These are phyloP conservation scores for Petrea volubilis DNA, from an alignment of 257 asterid genomes.

Conservation along the genomic window DNA sequence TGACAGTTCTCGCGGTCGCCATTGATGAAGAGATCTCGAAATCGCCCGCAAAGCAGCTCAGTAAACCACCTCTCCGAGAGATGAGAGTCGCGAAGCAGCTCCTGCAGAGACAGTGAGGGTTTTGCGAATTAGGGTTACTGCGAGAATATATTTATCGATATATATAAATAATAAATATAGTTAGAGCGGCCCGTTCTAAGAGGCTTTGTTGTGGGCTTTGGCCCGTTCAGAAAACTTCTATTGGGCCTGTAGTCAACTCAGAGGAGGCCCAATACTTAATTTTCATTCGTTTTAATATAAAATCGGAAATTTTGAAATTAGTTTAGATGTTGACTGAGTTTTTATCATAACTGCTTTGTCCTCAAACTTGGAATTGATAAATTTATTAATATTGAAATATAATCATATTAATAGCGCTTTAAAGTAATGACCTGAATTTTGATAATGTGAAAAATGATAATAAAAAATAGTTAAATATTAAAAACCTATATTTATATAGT, in stretches of 20 bases:
- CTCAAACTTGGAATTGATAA: too few species aligned
- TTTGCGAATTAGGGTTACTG: constrained; percentile 4
- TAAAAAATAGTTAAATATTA: too few species aligned
- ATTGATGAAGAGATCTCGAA: constrained; percentile 39
- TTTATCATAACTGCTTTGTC: too few species aligned
- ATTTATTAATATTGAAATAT: too few species aligned
- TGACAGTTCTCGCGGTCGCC: constrained; percentile 79
- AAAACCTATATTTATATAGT: too few species aligned
- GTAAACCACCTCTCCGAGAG: constrained; percentile 17
- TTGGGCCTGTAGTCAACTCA: background rate
- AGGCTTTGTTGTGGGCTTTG: background rate
- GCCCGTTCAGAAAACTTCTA: background rate
- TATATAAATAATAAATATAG: too few species aligned
- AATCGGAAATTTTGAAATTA: too few species aligned
- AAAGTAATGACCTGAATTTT: too few species aligned
- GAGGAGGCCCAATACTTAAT: background rate
- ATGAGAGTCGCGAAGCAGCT: constrained; percentile 2
- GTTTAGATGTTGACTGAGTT: too few species aligned
- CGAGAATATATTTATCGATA: background rate
- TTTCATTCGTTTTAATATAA: background rate
- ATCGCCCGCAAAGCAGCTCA: constrained; percentile 26
- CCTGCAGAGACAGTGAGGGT: constrained; percentile 37
- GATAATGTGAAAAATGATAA: too few species aligned
- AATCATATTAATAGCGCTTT: too few species aligned
- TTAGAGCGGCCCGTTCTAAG: too few species aligned